Base-by-base conservation (phyloP, 139 green algal species). In the Astrephomene gubernaculifera region DNA sequence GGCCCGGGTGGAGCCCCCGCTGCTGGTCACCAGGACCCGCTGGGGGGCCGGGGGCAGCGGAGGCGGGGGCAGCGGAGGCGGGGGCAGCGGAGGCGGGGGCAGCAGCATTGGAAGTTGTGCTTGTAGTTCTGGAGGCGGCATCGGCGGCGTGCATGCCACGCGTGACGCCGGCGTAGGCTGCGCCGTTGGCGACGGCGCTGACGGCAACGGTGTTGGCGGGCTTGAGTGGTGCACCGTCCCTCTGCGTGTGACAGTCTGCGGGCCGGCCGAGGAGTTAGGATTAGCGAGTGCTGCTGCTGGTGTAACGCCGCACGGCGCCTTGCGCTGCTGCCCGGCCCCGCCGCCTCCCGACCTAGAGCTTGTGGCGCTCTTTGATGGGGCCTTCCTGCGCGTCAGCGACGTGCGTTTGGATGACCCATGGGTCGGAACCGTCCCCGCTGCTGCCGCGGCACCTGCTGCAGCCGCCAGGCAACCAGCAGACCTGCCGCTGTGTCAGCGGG, bases 331-430 rank as follows among this genome's bases (percentile, higher is more conserved):
- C 9, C 9, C 54, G 4, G 54, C 54, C n/a, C n/a, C n/a, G n/a
- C n/a, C n/a, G n/a, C n/a, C n/a, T n/a, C 7, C 31, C 2, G 75
- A 71, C 17, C 60, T 82, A 39, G 76, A 83, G 76, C 52, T 83
- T 25, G 14, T 83, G 29, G 76, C 57, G n/a, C 39, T 83, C 27
- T 73, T 73, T 25, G 76, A 72, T 31, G 76, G 76, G 2, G 41
- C 29, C 39, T 83, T 73, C 39, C 57, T 83, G 60, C n/a, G 9
- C 0, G 25, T 83, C 6, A 27, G 19, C 29, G 41, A 83, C 39
- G 5, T 72, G 41, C 39, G 19, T 14, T 83, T 60, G 76, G 60
- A n/a, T n/a, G 60, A 5, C 27, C 76, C 0, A 21, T 60, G 54
- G 22, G 41, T 27, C 35, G 22, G 31, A 53, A 6, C 31, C 29